Evolutionary conservation across 1,284 basidiomycete genomes (phyloP), one percentile per base, ranked within the genome.

Genomic region (Tylopilus sp.): DNA sequence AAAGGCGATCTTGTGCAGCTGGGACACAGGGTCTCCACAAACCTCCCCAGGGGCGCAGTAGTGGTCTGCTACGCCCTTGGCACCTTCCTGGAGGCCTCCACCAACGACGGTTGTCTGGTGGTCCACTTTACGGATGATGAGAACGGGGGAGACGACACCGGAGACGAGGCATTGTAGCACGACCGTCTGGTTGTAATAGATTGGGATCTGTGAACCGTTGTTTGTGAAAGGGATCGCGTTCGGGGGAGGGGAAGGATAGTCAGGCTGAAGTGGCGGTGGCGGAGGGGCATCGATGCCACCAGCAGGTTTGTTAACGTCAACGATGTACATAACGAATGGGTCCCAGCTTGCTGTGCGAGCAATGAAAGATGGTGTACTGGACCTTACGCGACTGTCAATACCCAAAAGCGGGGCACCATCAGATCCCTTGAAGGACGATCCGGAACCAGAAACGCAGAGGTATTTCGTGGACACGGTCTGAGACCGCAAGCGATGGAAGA

Each of bases 391-490:
- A 59, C 79, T 81, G 67, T 90, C 86, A 53, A 90, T 77, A 11
- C 90, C 90, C 76, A 89, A 81, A 53, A 94, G 75, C 38, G 86
- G 83, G 26, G 82, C 82, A 29, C 92, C 92, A 71, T 96, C 93
- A 28, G 92, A 93, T 16, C 91, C 89, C 59, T 90, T 89, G 74
- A 93, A 90, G 0, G 88, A 88, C 3, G 91, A 87, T 9, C 89
- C 85, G 19, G 94, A 92, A 19, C 91, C 90, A 18, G 91, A 92
- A 4, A 97, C 93, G 55, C 92, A 94, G 46, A 98, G 86, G 59
- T 96, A 97, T 60, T 95, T 92, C 10, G 96, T 97, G 4, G 89
- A 92, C n/a, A 90, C 89, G 2, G 89, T 93, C 72, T 93, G 95
- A 1, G 93, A 93, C 46, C 93, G 84, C 55, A 96, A 74, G 16